Evolutionary conservation across 768 basidiomycete genomes (phyloP).

Genomic region (Paxillus involutus): DNA sequence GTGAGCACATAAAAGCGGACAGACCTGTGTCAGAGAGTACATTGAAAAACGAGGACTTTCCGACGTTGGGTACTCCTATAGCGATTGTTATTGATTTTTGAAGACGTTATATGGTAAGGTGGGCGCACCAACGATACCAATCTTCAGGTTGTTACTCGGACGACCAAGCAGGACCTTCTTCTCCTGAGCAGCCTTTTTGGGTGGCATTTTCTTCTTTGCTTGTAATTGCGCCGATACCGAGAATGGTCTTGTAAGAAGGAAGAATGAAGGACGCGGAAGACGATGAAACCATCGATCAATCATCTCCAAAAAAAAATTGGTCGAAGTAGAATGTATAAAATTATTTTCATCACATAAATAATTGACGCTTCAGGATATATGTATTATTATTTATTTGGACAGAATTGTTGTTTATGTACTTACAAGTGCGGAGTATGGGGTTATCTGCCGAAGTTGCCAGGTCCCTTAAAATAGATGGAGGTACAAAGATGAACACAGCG

Average conservation of each 20-base stretch:
- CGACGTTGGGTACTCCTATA: slow-evolving; percentile 90
- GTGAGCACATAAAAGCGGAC: slow-evolving; percentile 18
- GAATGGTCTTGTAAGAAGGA: slow-evolving; percentile 26
- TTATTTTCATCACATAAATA: slow-evolving; percentile 5
- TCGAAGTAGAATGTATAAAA: neutral
- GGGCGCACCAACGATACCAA: slow-evolving; percentile 93
- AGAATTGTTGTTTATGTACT: no score
- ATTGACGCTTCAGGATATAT: no score
- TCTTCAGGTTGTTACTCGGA: slow-evolving; percentile 96
- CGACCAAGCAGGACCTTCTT: slow-evolving; percentile 88
- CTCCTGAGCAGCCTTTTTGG: slow-evolving; percentile 81
- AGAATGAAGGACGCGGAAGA: slow-evolving; percentile 12
- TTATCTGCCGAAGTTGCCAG: no score
- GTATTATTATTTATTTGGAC: no score
- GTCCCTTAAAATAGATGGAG: no score
- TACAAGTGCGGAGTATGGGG: no score
- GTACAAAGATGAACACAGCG: neutral
- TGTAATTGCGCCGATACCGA: slow-evolving; percentile 37
- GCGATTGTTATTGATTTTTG: slow-evolving; percentile 5
- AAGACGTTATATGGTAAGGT: neutral
- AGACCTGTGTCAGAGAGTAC: slow-evolving; percentile 86
- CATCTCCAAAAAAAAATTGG: slow-evolving; percentile 22
- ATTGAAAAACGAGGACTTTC: slow-evolving; percentile 99
- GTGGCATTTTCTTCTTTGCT: slow-evolving; percentile 79
- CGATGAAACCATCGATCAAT: slow-evolving; percentile 29